phyloP scores from a whole-genome alignment of 768 basidiomycete species.

The Suillus plorans region DNA sequence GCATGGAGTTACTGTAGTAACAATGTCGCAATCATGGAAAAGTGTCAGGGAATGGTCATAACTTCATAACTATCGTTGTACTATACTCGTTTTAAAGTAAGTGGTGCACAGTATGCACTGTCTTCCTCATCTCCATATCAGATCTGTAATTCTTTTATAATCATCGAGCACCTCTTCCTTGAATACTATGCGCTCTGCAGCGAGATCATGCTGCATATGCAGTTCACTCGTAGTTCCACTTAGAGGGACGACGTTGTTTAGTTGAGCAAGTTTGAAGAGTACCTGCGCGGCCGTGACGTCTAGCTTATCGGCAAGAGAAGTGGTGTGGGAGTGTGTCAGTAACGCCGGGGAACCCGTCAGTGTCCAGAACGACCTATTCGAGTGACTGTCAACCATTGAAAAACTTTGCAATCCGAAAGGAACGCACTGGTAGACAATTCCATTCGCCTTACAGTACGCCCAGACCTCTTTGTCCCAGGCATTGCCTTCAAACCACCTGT shows the following conservation, averaged over 20 bases:
- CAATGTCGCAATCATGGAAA: not conserved
- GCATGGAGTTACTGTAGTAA: not conserved
- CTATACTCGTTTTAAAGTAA: not conserved
- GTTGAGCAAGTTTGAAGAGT: slow-evolving; percentile 67
- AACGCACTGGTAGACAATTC: slow-evolving; percentile 70
- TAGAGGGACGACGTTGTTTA: slow-evolving; percentile 65
- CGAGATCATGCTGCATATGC: slow-evolving; percentile 70
- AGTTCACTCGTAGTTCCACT: slow-evolving; percentile 68
- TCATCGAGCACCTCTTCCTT: slow-evolving; percentile 27
- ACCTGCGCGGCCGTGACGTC: slow-evolving; percentile 63
- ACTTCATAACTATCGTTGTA: not conserved
- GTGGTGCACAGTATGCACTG: not conserved
- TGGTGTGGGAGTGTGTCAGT: slow-evolving; percentile 47
- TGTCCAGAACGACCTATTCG: slow-evolving; percentile 86
- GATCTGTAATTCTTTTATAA: slow-evolving; percentile 23
- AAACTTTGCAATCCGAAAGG: slow-evolving; percentile 3
- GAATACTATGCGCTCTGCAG: slow-evolving; percentile 38
- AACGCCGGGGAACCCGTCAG: slow-evolving; percentile 73
- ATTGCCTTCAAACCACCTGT: slow-evolving; percentile 84
- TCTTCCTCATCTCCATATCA: slow-evolving; percentile 29
- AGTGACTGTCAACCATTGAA: not conserved
- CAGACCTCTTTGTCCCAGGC: slow-evolving; percentile 69
- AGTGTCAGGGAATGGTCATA: not conserved
- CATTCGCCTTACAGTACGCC: slow-evolving; percentile 59
- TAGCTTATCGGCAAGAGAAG: slow-evolving; percentile 43